Base-by-base conservation (phyloP, 208 protist genomes). In the Leptomonas seymouri region DNA sequence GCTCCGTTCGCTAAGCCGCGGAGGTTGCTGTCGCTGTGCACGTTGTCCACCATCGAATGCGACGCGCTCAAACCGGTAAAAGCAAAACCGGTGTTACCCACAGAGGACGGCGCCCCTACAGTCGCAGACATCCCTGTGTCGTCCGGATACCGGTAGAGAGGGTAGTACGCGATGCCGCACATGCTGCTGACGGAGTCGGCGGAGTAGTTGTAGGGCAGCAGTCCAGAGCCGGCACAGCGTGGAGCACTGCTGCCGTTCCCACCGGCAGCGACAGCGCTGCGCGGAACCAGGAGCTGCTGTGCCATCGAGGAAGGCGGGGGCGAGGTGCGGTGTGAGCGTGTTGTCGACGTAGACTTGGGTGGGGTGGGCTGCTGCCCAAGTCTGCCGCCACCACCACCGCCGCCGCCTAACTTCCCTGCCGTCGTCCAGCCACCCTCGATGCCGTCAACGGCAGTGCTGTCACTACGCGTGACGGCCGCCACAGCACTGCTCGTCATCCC, bases 91-190 rank as follows among this genome's bases (percentile, higher is more conserved):
- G n/a, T n/a, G n/a, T n/a, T n/a, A n/a, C n/a, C n/a, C n/a, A n/a
- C n/a, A n/a, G n/a, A n/a, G n/a, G n/a, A n/a, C n/a, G n/a, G n/a
- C n/a, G n/a, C n/a, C n/a, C n/a, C n/a, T n/a, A n/a, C n/a, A n/a
- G n/a, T n/a, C n/a, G 34, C 9, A 39, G 34, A 12, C 34, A 12
- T 3, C 34, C 3, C 34, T 34, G 6, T 39, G n/a, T 65, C 71
- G 9, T 77, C 71, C 5, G 71, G 71, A 58, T 77, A 77, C 64
- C 72, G 65, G 36, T 78, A 82, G n/a, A 77, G 62, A 3, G 78
- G 78, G 51, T 83, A 83, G 62, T 78, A 73, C 45, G 75, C 73
- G n/a, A 68, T 83, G 50, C 78, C 78, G 34, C 76, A 78, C 72
- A 78, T 60, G 63, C 62, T 71, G 46, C 67, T 71, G 28, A 83